Evolutionary conservation across 202 grass and related monocot species (phyloP), one percentile per base, ranked within the genome.

Genomic region (Cymbopogon flexuosus): DNA sequence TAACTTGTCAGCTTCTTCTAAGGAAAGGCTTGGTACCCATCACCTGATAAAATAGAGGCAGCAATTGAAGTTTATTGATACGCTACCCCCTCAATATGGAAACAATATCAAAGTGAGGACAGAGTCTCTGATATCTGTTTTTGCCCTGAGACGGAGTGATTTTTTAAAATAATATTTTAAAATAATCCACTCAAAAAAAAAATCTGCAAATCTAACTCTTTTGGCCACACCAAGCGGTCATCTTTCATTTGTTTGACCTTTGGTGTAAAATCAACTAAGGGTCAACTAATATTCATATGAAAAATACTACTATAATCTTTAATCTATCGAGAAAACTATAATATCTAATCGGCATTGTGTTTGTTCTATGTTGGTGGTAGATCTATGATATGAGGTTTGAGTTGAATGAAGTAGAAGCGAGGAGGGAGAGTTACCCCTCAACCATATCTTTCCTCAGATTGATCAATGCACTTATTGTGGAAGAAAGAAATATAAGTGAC

Each of bases 361-460:
- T 35, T 35, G 34, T 39, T 74, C 46, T 65, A 62, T 80, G 37
- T 87, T 83, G 77, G 43, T 81, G 15, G 33, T 83, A 98, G 95
- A 67, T 91, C 49, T 98, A 98, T 83, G 92, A 98, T 93, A 98
- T 98, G 95, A 87, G 88, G 41, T 94, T 91, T 91, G 95, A 98
- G 82, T 89, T 98, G 86, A 94, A 94, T 82, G 95, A 98, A 91
- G 86, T 98, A 65, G 95, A 98, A 86, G 90, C 95, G 81, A 94
- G 90, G 86, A 91, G 88, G 86, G 95, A 98, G 59, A 91, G 86
- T 79, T 98, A 98, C 82, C 95, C 95, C 33, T 98, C 95, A 6
- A 98, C 92, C 23, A 91, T 98, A 86, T 98, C 95, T 60, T 98
- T 94, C 88, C 88, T 98, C 58, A 94, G 84, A 77, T 94, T 98